Conservation (phyloP, 371 early-diverging fungal genomes). For the Mucor ambiguus region DNA sequence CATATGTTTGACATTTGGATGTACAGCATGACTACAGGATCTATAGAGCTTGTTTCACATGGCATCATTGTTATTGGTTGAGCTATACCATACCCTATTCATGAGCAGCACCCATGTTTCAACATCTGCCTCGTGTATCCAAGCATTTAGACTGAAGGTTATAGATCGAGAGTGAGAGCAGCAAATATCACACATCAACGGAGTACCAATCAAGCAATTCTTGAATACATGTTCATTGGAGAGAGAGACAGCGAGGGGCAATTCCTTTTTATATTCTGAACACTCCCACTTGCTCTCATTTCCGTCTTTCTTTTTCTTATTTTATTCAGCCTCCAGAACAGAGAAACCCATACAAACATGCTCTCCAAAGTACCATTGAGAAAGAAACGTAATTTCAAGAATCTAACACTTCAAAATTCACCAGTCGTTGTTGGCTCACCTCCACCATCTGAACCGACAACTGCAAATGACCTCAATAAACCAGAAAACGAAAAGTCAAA, state of each 20-base stretch:
- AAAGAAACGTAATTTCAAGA: conserved; percentile 79
- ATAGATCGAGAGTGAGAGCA: no score
- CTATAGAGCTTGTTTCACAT: neutral
- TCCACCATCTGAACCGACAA: conserved; percentile 19
- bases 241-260: neutral
- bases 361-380: conserved; percentile 54
- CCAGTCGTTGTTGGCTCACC: conserved; percentile 42
- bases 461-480: conserved; percentile 5
- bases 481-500: neutral
- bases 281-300: neutral
- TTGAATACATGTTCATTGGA: neutral
- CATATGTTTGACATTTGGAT: neutral
- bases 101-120: neutral
- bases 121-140: neutral
- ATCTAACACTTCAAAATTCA: conserved; percentile 57
- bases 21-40: neutral
- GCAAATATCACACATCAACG: neutral
- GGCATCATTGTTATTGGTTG: neutral
- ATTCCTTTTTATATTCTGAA: neutral
- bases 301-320: neutral
- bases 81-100: neutral
- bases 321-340: neutral
- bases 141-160: no score
- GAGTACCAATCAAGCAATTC: neutral
- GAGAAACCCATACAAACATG: conserved; percentile 15